Conservation (phyloP, 1,139 yeast genomes). For the Trichomonascaceae sp. region DNA sequence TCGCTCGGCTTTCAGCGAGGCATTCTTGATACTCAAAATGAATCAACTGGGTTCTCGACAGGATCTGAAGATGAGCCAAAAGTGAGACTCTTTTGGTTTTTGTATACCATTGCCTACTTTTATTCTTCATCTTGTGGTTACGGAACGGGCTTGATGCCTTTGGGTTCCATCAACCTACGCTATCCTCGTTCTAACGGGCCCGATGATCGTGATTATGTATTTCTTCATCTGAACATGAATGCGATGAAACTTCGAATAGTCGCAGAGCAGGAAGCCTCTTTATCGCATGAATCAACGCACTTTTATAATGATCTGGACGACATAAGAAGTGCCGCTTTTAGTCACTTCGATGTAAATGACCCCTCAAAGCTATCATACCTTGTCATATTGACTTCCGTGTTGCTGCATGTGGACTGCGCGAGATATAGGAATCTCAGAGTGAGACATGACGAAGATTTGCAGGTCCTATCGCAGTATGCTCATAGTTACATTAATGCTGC, state of each 20-base stretch:
- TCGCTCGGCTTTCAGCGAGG: constrained; percentile 13
- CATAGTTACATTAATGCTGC: constrained; percentile 2
- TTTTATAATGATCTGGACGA: constrained; percentile 3
- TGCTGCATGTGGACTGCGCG: constrained; percentile 10
- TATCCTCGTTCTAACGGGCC: constrained; percentile 7
- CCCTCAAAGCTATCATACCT: constrained; percentile 7
- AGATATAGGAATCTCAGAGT: constrained; percentile 6
- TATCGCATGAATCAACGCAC: background rate
- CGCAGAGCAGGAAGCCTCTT: background rate
- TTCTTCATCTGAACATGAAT: constrained; percentile 9
- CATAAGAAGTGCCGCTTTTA: constrained; percentile 1
- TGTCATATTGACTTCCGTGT: constrained; percentile 8
- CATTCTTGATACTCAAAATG: background rate
- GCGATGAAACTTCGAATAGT: background rate
- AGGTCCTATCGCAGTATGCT: constrained; percentile 6
- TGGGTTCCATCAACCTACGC: constrained; percentile 10
- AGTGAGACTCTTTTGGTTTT: constrained; percentile 14
- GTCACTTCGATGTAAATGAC: constrained; percentile 1
- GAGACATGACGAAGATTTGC: background rate
- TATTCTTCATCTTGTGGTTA: constrained; percentile 10
- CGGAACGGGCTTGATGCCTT: constrained; percentile 4
- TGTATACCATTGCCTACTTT: constrained; percentile 12
- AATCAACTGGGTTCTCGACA: background rate
- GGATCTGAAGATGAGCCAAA: constrained; percentile 4
- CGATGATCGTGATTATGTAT: constrained; percentile 8